A percentile compares a stretch with the other conserved stretches of the same genome.
These are phyloP conservation scores for Bertia moriformis DNA, from an alignment of 2,329 filamentous ascomycete genomes.

Conservation along the genomic window DNA sequence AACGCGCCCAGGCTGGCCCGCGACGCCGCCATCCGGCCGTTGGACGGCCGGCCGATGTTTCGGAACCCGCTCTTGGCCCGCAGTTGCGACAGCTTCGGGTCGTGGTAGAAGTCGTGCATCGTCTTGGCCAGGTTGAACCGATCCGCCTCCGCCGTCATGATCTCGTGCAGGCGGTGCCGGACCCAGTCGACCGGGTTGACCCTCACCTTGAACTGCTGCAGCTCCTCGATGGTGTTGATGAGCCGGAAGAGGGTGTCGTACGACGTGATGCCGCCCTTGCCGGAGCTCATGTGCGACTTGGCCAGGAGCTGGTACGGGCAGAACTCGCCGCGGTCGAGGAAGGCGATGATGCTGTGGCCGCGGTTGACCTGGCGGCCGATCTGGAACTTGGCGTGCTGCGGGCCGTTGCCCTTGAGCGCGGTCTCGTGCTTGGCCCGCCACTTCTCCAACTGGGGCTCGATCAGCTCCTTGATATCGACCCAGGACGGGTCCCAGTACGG, in stretches of 20 bases:
- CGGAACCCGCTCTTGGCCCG: slow-evolving; percentile 37
- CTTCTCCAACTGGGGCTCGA: slow-evolving; percentile 25
- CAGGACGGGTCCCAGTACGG: slow-evolving; percentile 42
- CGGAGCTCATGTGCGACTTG: slow-evolving; percentile 31
- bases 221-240: slow-evolving; percentile 34
- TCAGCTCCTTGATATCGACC: slow-evolving; percentile 26
- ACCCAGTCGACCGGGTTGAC: slow-evolving; percentile 39
- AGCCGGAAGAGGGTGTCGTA: slow-evolving; percentile 43
- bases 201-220: slow-evolving; percentile 35
- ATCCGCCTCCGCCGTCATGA: slow-evolving; percentile 24
- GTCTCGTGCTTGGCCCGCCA: slow-evolving; percentile 31
- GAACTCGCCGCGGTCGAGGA: slow-evolving; percentile 31
- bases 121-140: slow-evolving; percentile 34
- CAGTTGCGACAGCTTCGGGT: slow-evolving; percentile 31
- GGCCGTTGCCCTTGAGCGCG: slow-evolving; percentile 19
- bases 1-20: no score
- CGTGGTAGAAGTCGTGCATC: slow-evolving; percentile 39
- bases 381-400: slow-evolving; percentile 26
- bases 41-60: slow-evolving; percentile 39
- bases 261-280: slow-evolving; percentile 17
- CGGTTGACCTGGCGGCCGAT: slow-evolving; percentile 40
- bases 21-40: slow-evolving; percentile 12
- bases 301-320: slow-evolving; percentile 40
- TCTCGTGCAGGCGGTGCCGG: slow-evolving; percentile 37
- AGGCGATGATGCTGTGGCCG: slow-evolving; percentile 34